Conservation (phyloP, 2,329 filamentous ascomycete genomes). For the Trichophyton schoenleinii region DNA sequence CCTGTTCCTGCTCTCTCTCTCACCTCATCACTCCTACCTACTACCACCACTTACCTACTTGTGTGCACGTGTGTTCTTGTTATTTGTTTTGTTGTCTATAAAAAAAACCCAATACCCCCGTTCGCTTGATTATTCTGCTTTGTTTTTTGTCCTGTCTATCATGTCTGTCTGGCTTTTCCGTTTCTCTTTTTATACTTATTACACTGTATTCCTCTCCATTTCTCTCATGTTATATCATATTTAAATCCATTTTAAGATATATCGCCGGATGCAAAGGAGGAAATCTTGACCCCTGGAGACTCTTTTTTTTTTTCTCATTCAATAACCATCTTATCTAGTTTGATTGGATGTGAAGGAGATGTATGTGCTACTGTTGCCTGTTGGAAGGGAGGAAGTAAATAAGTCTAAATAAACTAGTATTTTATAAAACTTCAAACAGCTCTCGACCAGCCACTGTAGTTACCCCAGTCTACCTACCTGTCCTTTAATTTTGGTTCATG, state of each 20-base stretch:
- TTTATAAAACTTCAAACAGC: neutral
- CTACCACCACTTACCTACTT: no score
- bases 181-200: neutral
- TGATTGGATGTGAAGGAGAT: neutral
- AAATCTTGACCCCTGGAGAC: neutral
- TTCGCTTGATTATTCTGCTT: neutral
- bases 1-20: neutral
- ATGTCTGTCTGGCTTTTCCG: neutral
- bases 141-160: neutral
- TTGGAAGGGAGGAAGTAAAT: neutral
- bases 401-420: neutral
- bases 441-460: neutral
- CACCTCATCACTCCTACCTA: no score
- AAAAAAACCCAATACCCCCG: conserved; percentile 3
- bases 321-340: neutral
- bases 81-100: neutral
- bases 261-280: neutral
- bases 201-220: neutral
- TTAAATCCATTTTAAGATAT: neutral
- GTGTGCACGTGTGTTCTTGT: neutral
- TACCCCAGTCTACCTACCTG: neutral
- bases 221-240: neutral
- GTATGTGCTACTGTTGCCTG: neutral
- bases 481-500: neutral
- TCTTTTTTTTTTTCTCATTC: neutral